Conservation (phyloP, 1,284 basidiomycete genomes). For the Mycena sp. region DNA sequence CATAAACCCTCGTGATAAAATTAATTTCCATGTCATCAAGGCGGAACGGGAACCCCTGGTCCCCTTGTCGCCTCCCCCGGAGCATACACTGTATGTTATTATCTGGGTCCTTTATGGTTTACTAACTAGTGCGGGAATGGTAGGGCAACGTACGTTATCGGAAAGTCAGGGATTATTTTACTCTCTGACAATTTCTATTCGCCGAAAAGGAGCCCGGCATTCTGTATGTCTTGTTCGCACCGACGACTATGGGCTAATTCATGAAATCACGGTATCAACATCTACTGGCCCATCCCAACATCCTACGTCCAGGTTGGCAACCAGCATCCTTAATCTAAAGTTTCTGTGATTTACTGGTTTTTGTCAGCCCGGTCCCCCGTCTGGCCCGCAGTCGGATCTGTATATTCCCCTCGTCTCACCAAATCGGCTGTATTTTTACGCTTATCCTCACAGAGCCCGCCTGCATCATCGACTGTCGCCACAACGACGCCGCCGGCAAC, state of each 20-base stretch:
- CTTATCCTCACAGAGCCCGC: not conserved
- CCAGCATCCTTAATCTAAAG: no score
- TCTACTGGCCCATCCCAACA: slow-evolving; percentile 18
- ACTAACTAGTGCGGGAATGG: no score
- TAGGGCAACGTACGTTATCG: slow-evolving; percentile 12
- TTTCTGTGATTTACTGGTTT: no score
- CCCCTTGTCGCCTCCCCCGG: slow-evolving; percentile 26
- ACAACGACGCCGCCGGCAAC: not conserved
- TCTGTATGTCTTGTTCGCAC: slow-evolving; percentile 12
- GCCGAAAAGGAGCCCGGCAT: slow-evolving; percentile 24
- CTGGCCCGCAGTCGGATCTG: slow-evolving; percentile 5
- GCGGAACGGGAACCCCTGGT: slow-evolving; percentile 22
- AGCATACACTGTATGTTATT: slow-evolving; percentile 21
- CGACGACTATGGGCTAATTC: no score
- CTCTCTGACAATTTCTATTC: not conserved
- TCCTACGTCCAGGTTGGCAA: slow-evolving; percentile 13
- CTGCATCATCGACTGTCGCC: not conserved
- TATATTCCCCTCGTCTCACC: not conserved
- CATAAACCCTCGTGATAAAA: no score
- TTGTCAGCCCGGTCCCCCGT: slow-evolving; percentile 19
- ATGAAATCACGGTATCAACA: slow-evolving; percentile 10
- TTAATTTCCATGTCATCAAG: not conserved
- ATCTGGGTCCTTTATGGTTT: no score
- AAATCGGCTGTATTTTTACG: not conserved
- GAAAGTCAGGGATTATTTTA: not conserved